Evolutionary conservation across 2,329 filamentous ascomycete species (phyloP).

Genomic region (Hypoxylon rubiginosum): DNA sequence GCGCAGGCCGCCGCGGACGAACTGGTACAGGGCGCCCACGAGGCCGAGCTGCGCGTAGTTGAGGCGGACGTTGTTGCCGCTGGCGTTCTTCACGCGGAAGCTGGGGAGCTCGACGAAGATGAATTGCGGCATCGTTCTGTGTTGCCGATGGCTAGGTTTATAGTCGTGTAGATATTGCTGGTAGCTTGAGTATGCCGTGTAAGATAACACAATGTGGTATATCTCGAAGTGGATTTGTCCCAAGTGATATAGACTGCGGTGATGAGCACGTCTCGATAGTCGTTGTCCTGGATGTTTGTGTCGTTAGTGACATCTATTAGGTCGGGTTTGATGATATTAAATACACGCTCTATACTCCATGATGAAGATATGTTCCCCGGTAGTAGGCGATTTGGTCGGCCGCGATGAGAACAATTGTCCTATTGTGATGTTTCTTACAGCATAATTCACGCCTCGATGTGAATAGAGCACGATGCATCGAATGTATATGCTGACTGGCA

Average conservation of each 20-base stretch:
- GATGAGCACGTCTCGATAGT: constrained; percentile 4
- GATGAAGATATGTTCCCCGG: constrained; percentile 7
- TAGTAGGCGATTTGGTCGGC: constrained; percentile 29
- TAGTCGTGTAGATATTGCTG: not conserved
- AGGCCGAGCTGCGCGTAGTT: constrained; percentile 44
- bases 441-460: constrained; percentile 15
- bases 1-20: constrained; percentile 45
- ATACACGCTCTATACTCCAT: constrained; percentile 25
- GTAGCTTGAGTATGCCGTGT: not conserved
- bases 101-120: constrained; percentile 51
- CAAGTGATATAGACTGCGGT: constrained; percentile 16
- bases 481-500: constrained; percentile 27
- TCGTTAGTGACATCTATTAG: not conserved
- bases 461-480: constrained; percentile 21
- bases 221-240: not conserved
- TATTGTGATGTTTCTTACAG: constrained; percentile 10
- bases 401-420: constrained; percentile 20
- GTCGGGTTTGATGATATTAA: constrained; percentile 16
- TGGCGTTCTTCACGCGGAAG: constrained; percentile 49
- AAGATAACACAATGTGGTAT: not conserved
- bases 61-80: constrained; percentile 43
- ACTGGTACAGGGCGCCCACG: constrained; percentile 46
- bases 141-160: not conserved
- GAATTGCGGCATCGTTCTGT: constrained; percentile 47
- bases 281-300: not conserved